Percentiles rank a stretch among this genome's conserved stretches.
phyloP scores from a whole-genome alignment of 331 rosid genomes.

The Dryas integrifolia region DNA sequence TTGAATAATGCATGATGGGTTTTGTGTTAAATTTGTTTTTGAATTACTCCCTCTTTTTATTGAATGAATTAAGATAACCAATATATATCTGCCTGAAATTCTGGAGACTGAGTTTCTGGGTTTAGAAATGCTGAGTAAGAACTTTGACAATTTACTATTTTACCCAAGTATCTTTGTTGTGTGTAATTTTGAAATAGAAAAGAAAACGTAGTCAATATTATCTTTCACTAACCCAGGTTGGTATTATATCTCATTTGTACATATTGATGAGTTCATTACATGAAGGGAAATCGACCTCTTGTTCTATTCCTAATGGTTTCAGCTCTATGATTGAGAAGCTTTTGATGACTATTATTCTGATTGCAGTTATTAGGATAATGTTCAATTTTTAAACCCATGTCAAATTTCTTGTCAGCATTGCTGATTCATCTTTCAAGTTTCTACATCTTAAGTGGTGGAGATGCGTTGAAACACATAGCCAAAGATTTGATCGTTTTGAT shows the following conservation, averaged over 20 bases:
- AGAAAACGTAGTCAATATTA: background rate
- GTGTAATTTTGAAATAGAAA: background rate
- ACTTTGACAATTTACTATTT: background rate
- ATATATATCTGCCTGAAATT: background rate
- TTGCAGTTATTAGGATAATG: background rate
- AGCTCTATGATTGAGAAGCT: background rate
- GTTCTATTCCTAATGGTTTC: background rate
- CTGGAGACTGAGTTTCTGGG: background rate
- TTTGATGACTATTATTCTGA: background rate
- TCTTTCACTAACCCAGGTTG: background rate
- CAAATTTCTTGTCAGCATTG: background rate
- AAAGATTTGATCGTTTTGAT: too few relatives aligned
- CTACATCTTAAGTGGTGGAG: too few relatives aligned
- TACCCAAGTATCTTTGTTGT: background rate
- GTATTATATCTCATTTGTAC: background rate
- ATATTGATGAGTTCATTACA: too few relatives aligned
- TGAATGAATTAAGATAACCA: background rate
- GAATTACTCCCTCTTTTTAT: background rate
- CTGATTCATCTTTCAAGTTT: too few relatives aligned
- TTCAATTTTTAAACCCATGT: background rate
- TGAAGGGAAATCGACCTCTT: background rate
- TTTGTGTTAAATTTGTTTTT: background rate
- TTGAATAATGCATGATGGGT: background rate
- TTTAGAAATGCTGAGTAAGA: background rate
- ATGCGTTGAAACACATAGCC: too few relatives aligned